These are phyloP conservation scores for Akanthomyces muscarius DNA, from an alignment of 2,329 filamentous ascomycete genomes.

Conservation along the genomic window DNA sequence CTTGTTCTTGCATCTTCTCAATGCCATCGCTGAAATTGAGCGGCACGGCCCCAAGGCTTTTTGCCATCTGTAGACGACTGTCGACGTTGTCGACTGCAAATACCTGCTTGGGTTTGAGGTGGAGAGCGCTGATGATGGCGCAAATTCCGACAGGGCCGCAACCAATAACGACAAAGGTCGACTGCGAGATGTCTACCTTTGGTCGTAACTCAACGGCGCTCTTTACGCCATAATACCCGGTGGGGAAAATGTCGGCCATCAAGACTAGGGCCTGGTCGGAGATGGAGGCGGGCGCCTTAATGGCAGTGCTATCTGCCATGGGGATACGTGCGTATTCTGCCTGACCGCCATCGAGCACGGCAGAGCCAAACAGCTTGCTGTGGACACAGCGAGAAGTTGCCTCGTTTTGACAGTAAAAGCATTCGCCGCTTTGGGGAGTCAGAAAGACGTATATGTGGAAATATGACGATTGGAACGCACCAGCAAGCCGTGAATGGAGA, in stretches of 20 bases:
- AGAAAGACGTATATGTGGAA: not conserved
- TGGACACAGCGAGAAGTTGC: constrained; percentile 74
- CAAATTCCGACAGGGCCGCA: constrained; percentile 85
- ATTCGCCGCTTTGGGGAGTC: constrained; percentile 43
- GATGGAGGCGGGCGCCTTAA: constrained; percentile 64
- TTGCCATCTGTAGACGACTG: constrained; percentile 68
- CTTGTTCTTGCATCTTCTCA: constrained; percentile 60
- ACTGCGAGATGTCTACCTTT: constrained; percentile 35
- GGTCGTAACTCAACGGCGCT: constrained; percentile 67
- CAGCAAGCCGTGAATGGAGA: constrained; percentile 80
- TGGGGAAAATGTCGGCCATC: constrained; percentile 92
- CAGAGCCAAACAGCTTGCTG: constrained; percentile 65
- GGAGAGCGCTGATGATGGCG: constrained; percentile 71
- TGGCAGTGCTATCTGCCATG: constrained; percentile 73
- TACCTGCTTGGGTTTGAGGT: constrained; percentile 69
- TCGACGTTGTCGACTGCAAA: constrained; percentile 78
- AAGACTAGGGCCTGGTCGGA: constrained; percentile 72
- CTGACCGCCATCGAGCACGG: constrained; percentile 69
- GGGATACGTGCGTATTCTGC: constrained; percentile 81
- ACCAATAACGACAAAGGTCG: constrained; percentile 74
- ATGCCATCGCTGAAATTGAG: constrained; percentile 71
- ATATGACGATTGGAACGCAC: constrained; percentile 38
- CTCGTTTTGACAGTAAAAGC: constrained; percentile 79
- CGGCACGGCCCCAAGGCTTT: constrained; percentile 71
- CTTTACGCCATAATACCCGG: constrained; percentile 75